Evolutionary conservation across 169 alveolate genomes (phyloP).

Genomic region (Plasmodium chabaudi): DNA sequence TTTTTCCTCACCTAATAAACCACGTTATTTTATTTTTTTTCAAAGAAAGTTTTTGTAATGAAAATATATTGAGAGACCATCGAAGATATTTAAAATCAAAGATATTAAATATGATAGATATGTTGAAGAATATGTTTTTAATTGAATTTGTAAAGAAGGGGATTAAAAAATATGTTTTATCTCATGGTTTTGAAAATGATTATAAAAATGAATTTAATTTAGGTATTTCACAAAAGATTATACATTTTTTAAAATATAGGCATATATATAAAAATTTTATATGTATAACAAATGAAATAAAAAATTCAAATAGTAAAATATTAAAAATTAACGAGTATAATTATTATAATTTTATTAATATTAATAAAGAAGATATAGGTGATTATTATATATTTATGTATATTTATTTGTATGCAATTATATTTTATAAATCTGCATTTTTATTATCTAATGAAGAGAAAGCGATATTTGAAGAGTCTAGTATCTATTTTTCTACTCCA

Average conservation of each 20-base stretch:
- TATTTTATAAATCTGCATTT: conserved; percentile 12
- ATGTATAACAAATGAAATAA: conserved; percentile 47
- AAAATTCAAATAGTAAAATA: conserved; percentile 38
- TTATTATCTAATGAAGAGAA: background rate
- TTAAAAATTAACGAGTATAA: conserved; percentile 27
- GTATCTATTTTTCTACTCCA: background rate
- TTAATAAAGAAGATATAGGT: conserved; percentile 36
- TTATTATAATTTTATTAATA: conserved; percentile 41
- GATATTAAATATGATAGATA: conserved; percentile 27
- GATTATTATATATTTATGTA: conserved; percentile 62
- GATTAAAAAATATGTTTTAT: background rate
- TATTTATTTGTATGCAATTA: conserved; percentile 51
- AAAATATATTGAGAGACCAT: conserved; percentile 13
- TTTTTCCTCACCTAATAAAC: conserved; percentile 22
- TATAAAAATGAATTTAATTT: background rate
- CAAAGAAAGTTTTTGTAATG: conserved; percentile 53
- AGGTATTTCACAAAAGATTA: background rate
- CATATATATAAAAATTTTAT: conserved; percentile 61
- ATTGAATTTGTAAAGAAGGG: conserved; percentile 31
- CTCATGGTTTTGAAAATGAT: background rate
- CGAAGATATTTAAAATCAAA: conserved; percentile 8
- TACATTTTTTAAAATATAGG: conserved; percentile 50
- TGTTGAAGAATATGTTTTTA: conserved; percentile 34
- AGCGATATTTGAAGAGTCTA: background rate
- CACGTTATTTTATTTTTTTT: conserved; percentile 47